phyloP scores from a whole-genome alignment of 2,329 filamentous ascomycete genomes.

The Colletotrichum sp. region DNA sequence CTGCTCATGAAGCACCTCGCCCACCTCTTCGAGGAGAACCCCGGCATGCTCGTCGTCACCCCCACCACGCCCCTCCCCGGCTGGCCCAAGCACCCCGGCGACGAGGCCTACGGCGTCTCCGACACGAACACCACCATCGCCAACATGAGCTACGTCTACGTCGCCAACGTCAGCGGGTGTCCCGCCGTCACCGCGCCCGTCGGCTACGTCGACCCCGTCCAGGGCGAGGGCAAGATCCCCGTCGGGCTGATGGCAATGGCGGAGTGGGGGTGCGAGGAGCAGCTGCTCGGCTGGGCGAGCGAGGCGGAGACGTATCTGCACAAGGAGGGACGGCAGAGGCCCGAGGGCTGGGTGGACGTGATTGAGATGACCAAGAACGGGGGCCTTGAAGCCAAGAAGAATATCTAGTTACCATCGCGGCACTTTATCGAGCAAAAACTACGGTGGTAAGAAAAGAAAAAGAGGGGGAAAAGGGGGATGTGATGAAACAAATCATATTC shows the following conservation, averaged over 20 bases:
- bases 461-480: not conserved
- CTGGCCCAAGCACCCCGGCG: slow-evolving; percentile 66
- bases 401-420: not conserved
- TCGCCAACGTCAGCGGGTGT: slow-evolving; percentile 82
- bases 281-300: slow-evolving; percentile 62
- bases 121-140: slow-evolving; percentile 76
- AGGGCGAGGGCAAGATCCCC: slow-evolving; percentile 63
- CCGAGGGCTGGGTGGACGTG: slow-evolving; percentile 64
- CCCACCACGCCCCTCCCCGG: slow-evolving; percentile 79
- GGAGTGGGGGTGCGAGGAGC: slow-evolving; percentile 71
- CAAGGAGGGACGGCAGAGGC: slow-evolving; percentile 53
- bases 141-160: slow-evolving; percentile 85
- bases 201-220: slow-evolving; percentile 67
- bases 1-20: slow-evolving; percentile 81
- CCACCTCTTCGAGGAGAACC: slow-evolving; percentile 70
- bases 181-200: slow-evolving; percentile 78
- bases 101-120: slow-evolving; percentile 72
- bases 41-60: slow-evolving; percentile 78
- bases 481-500: not conserved
- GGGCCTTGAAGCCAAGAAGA: slow-evolving; percentile 16
- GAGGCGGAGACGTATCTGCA: slow-evolving; percentile 61
- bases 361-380: slow-evolving; percentile 36
- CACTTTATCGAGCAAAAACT: too few species aligned
- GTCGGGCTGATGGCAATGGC: slow-evolving; percentile 67
- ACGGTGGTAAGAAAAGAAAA: not conserved